Base-by-base conservation (phyloP, 148 eudicot species). In the Nyssa sinensis region DNA sequence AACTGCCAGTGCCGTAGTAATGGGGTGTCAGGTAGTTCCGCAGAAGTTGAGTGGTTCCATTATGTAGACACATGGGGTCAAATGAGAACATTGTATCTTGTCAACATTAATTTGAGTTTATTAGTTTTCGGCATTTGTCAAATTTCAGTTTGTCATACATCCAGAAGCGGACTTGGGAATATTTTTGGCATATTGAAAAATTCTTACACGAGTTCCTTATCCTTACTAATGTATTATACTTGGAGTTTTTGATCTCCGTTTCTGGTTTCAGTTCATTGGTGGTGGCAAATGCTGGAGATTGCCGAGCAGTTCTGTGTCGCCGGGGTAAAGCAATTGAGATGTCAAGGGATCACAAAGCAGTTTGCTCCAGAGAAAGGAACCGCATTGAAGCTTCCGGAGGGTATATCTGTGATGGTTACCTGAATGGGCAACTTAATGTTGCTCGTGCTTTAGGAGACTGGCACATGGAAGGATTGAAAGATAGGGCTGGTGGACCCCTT, bases 281-380 rank as follows among this genome's bases (percentile, higher is more conserved):
- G 66, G 98, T 94, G 75, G 98, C 98, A 33, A 94, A 94, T 80
- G 98, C 91, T 5, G 98, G 98, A 30, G 98, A 94, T 63, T 94
- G 98, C 77, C 84, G 97, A 78, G 98, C 98, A 35, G 96, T 94
- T 2, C 84, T 94, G 10, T 88, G 92, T 66, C 87, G 96, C 34
- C 80, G 80, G 55, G 98, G 98, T 27, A 90, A 92, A 86, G 93
- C 98, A 61, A 76, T 94, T 28, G 93, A 87, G 72, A 87, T 94
- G 97, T 94, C 98, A 8, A 81, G 86, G 71, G 97, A 94, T 67
- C 98, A 94, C 82, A 92, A 90, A 81, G 97, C 97, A 0, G 73
- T 76, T 41, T 86, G 90, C 78, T 74, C 81, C 29, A 41, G 57
- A 27, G 98, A 94, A 72, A 89, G 77, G 75, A 77, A 61, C 72